A percentile compares a stretch with the other conserved stretches of the same genome.
Evolutionary conservation across 2,329 filamentous ascomycete species (phyloP).

Genomic region (Elsinoe arachidis): DNA sequence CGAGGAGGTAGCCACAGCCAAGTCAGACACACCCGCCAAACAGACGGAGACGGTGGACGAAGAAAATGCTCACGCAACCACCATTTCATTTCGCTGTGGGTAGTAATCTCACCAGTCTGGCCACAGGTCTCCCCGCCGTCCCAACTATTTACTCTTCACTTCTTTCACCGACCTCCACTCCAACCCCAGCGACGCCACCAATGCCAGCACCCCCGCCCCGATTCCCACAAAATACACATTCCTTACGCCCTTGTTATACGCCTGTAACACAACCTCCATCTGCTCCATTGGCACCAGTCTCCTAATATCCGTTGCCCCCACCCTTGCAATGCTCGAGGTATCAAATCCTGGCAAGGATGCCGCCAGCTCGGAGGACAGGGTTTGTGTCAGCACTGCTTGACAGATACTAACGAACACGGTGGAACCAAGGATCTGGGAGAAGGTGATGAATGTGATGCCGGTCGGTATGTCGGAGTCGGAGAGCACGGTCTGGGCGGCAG

Average conservation of each 20-base stretch:
- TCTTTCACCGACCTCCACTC: constrained; percentile 54
- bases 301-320: constrained; percentile 49
- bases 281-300: constrained; percentile 40
- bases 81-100: too few species aligned
- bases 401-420: constrained; percentile 36
- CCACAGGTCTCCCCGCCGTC: too few species aligned
- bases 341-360: constrained; percentile 30
- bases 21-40: too few species aligned
- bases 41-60: too few species aligned
- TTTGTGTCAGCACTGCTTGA: constrained; percentile 37
- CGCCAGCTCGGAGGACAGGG: constrained; percentile 32
- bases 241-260: constrained; percentile 53
- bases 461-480: constrained; percentile 31
- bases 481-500: constrained; percentile 33
- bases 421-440: constrained; percentile 33
- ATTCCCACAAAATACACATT: constrained; percentile 50
- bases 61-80: too few species aligned
- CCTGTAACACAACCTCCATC: constrained; percentile 44
- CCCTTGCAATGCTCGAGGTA: constrained; percentile 29
- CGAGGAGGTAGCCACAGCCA: too few species aligned
- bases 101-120: too few species aligned
- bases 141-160: too few species aligned
- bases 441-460: constrained; percentile 36
- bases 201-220: constrained; percentile 41
- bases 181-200: constrained; percentile 45